These are phyloP conservation scores for Exophiala aquamarina DNA, from an alignment of 2,329 filamentous ascomycete genomes.

Conservation along the genomic window DNA sequence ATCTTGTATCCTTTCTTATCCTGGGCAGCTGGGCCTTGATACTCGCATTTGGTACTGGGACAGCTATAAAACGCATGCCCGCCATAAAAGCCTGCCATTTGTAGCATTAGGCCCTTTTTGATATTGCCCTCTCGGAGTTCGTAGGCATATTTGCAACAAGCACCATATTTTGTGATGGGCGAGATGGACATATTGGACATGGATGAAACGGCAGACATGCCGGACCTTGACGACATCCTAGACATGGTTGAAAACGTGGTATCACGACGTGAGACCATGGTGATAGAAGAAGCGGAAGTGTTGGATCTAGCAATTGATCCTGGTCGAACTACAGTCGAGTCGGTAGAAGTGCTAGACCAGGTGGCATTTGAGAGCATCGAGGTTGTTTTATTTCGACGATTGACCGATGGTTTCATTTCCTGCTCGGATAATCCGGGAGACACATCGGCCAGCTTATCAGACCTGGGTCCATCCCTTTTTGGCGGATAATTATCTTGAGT, in stretches of 20 bases:
- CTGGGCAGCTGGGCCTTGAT: neutral
- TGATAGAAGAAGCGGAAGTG: neutral
- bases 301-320: neutral
- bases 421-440: conserved; percentile 5
- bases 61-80: conserved; percentile 5
- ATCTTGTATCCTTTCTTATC: conserved; percentile 9
- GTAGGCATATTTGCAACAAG: conserved; percentile 15
- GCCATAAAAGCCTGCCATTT: neutral
- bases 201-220: neutral
- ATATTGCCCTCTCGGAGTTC: conserved; percentile 10
- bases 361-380: conserved; percentile 7
- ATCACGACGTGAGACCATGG: neutral
- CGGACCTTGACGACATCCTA: conserved; percentile 1
- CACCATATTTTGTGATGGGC: conserved; percentile 4
- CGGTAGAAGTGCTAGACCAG: conserved; percentile 10
- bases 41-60: conserved; percentile 14
- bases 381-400: conserved; percentile 5
- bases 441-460: no score
- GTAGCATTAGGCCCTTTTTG: conserved; percentile 12
- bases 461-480: no score
- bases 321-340: neutral
- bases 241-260: conserved; percentile 10
- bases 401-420: neutral
- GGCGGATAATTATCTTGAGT: no score
- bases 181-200: conserved; percentile 10